Evolutionary conservation across 1,139 yeast genomes (phyloP).

Genomic region (Keqinozyma sinolaborantium): DNA sequence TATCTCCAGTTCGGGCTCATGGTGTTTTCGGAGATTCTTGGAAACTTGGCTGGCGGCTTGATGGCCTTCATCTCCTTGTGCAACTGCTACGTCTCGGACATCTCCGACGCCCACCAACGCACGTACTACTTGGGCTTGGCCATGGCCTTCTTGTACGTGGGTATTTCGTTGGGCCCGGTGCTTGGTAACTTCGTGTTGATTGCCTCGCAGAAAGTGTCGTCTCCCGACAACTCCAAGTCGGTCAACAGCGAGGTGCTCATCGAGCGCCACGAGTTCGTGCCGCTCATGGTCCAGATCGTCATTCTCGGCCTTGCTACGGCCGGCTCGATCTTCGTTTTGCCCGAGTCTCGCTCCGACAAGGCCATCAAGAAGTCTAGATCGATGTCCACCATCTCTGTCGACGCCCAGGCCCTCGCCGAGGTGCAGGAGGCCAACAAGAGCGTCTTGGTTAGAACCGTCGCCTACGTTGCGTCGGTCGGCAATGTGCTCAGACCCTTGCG

Average conservation of each 20-base stretch:
- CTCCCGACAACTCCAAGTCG: constrained; percentile 1
- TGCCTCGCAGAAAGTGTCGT: constrained; percentile 11
- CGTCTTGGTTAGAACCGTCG: constrained; percentile 2
- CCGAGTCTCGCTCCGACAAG: constrained; percentile 54
- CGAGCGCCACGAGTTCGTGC: constrained; percentile 21
- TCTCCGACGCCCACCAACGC: constrained; percentile 53
- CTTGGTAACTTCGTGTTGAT: constrained; percentile 39
- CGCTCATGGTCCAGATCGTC: constrained; percentile 26
- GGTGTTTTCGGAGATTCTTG: constrained; percentile 33
- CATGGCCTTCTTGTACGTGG: constrained; percentile 53
- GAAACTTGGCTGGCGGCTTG: constrained; percentile 53
- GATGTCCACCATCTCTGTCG: constrained; percentile 10
- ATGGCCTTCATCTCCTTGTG: constrained; percentile 46
- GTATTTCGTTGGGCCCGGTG: constrained; percentile 65
- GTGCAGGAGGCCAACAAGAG: neutral
- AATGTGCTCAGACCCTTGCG: constrained; percentile 46
- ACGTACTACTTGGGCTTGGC: constrained; percentile 53
- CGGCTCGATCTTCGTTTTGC: constrained; percentile 36
- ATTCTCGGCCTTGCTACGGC: constrained; percentile 20
- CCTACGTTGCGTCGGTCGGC: neutral
- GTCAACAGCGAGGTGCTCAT: constrained; percentile 6
- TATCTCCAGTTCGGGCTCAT: constrained; percentile 27
- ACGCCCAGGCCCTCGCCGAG: neutral
- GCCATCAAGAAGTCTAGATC: constrained; percentile 48
- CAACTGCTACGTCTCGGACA: constrained; percentile 61